phyloP scores from a whole-genome alignment of 2,329 filamentous ascomycete genomes.

The Hymenoscyphus occultus region DNA sequence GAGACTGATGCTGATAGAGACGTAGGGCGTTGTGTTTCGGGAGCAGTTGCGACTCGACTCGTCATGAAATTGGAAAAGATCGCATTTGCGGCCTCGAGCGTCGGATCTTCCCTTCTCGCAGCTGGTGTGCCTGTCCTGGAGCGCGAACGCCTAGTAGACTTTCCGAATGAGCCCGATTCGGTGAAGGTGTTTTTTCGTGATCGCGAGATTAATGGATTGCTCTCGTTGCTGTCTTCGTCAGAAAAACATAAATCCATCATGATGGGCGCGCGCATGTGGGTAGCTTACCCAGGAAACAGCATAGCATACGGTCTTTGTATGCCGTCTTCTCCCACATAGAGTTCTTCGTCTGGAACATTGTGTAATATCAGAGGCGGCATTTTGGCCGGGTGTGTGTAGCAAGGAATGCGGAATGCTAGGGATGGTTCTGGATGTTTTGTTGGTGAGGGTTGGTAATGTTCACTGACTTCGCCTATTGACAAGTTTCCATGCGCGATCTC shows the following conservation, averaged over 20 bases:
- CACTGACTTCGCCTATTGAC: not conserved
- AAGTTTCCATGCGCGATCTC: constrained; percentile 13
- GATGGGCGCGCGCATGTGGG: constrained; percentile 11
- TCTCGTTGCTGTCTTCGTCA: constrained; percentile 47
- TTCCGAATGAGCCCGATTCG: constrained; percentile 64
- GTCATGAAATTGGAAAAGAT: constrained; percentile 59
- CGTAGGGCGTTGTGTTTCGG: constrained; percentile 36
- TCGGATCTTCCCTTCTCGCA: constrained; percentile 54
- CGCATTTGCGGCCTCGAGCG: constrained; percentile 58
- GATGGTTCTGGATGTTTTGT: constrained; percentile 11
- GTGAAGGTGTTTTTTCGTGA: constrained; percentile 50
- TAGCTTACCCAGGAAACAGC: constrained; percentile 59
- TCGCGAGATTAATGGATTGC: constrained; percentile 47
- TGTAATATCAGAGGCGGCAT: constrained; percentile 67
- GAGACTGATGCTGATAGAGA: constrained; percentile 34
- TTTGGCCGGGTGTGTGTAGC: constrained; percentile 17
- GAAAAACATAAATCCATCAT: constrained; percentile 10
- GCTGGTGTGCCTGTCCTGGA: constrained; percentile 58
- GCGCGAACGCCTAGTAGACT: constrained; percentile 61
- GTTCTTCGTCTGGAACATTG: constrained; percentile 66
- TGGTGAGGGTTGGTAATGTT: constrained; percentile 5
- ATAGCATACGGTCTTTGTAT: constrained; percentile 64
- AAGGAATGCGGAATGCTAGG: constrained; percentile 4
- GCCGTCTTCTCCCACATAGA: constrained; percentile 64
- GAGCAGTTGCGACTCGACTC: constrained; percentile 37